Evolutionary conservation across 1,284 basidiomycete genomes (phyloP).

Genomic region (Moesziomyces antarcticus): DNA sequence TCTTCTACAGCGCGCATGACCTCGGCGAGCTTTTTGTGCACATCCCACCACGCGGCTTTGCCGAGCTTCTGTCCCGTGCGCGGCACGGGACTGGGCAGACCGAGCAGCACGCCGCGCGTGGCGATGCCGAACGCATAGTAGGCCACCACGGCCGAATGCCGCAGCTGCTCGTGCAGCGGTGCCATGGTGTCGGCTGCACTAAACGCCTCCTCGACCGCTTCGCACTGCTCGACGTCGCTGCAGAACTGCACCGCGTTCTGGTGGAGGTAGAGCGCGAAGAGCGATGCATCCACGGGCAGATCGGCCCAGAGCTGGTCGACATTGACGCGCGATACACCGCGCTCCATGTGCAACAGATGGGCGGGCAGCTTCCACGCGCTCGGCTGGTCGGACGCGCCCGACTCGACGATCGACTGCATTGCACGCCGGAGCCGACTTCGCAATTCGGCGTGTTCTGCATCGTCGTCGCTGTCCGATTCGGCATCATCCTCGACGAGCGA

Average conservation of each 20-base stretch:
- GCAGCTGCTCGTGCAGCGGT: constrained; percentile 74
- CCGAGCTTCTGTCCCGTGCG: constrained; percentile 77
- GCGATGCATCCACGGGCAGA: constrained; percentile 87
- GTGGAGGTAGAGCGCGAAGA: constrained; percentile 89
- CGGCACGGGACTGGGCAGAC: constrained; percentile 84
- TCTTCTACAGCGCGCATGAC: constrained; percentile 66
- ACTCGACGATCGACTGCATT: constrained; percentile 20
- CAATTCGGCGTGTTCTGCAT: not conserved
- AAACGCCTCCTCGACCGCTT: constrained; percentile 78
- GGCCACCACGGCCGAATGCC: constrained; percentile 74
- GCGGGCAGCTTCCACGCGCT: constrained; percentile 68
- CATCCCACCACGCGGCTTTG: constrained; percentile 71
- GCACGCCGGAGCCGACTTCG: constrained; percentile 5
- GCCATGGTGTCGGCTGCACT: constrained; percentile 79
- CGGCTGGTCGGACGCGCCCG: not conserved
- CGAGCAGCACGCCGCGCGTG: constrained; percentile 80
- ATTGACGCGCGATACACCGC: constrained; percentile 68
- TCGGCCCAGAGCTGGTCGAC: constrained; percentile 76
- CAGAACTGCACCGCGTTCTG: constrained; percentile 91
- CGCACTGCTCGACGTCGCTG: constrained; percentile 79
- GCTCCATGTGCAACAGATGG: constrained; percentile 74
- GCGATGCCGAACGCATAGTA: constrained; percentile 86
- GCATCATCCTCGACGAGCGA: too few species aligned
- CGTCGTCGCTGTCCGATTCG: constrained; percentile 6
- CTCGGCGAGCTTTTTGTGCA: constrained; percentile 64